A percentile compares a stretch with the other conserved stretches of the same genome.
These are phyloP conservation scores for Agarophyton chilense DNA, from an alignment of 23 red algal genomes.

Conservation along the genomic window DNA sequence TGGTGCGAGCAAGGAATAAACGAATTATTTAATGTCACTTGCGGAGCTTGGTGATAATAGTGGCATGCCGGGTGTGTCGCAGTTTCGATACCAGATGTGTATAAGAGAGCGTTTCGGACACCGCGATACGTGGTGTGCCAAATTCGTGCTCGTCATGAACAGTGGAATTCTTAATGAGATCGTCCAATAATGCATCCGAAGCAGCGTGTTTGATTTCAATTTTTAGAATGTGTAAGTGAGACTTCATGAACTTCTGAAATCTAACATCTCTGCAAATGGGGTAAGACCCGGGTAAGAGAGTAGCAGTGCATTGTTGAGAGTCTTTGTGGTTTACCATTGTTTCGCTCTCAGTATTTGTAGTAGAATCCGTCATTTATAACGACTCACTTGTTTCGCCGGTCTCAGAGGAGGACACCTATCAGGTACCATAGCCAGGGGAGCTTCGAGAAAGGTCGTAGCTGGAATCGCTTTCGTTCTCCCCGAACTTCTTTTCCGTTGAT, in stretches of 20 bases:
- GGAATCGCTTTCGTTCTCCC: too few species aligned
- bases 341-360: too few species aligned
- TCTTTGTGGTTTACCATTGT: too few species aligned
- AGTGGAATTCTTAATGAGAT: background rate
- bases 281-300: background rate
- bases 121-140: background rate
- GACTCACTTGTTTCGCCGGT: too few species aligned
- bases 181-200: background rate
- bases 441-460: too few species aligned
- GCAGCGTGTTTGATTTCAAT: slow-evolving; percentile 1
- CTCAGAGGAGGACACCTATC: too few species aligned
- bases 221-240: background rate
- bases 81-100: background rate
- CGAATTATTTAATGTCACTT: background rate
- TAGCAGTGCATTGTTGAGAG: background rate
- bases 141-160: background rate
- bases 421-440: too few species aligned
- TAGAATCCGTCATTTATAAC: too few species aligned
- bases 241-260: background rate
- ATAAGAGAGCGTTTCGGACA: background rate
- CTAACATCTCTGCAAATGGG: background rate
- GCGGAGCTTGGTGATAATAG: background rate
- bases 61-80: background rate
- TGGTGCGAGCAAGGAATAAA: background rate
- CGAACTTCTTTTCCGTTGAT: too few species aligned